Percentiles rank a stretch among this genome's conserved stretches.
These are phyloP conservation scores for Adansonia digitata DNA, from an alignment of 345 rosid genomes.

Conservation along the genomic window DNA sequence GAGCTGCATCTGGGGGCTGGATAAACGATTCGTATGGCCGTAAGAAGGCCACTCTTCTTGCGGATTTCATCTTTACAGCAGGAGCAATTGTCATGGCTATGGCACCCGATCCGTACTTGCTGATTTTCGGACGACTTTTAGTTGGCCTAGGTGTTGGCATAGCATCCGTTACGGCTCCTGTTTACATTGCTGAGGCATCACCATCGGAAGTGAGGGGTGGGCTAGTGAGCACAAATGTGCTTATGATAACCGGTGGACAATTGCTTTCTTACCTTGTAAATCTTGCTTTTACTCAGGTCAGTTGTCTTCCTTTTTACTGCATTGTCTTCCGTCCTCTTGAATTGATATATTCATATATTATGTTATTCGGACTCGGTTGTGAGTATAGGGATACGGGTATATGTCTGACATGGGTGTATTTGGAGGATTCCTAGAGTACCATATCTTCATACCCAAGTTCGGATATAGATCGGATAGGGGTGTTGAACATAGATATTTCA, in stretches of 20 bases:
- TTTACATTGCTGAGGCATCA: slow-evolving; percentile 95
- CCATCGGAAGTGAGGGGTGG: slow-evolving; percentile 99
- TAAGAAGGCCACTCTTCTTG: slow-evolving; percentile 79
- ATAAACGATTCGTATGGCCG: slow-evolving; percentile 89
- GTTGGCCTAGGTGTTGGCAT: slow-evolving; percentile 89
- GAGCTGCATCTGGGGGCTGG: slow-evolving; percentile 98
- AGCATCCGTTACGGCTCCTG: slow-evolving; percentile 96
- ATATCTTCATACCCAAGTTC: too few relatives aligned
- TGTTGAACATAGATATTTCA: too few relatives aligned
- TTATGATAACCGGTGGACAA: slow-evolving; percentile 98
- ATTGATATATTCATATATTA: neutral
- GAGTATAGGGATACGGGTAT: too few relatives aligned
- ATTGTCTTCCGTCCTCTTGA: neutral
- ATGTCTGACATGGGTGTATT: too few relatives aligned
- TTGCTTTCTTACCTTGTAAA: slow-evolving; percentile 86
- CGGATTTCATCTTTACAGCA: slow-evolving; percentile 71
- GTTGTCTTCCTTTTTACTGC: slow-evolving; percentile 18
- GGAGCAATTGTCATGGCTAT: slow-evolving; percentile 89
- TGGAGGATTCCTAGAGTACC: too few relatives aligned
- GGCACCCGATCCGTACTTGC: slow-evolving; percentile 84
- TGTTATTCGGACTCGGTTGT: too few relatives aligned
- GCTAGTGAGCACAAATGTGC: slow-evolving; percentile 93
- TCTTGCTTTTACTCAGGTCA: slow-evolving; percentile 93
- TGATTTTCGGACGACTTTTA: slow-evolving; percentile 71
- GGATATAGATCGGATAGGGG: too few relatives aligned